A percentile compares a stretch with the other conserved stretches of the same genome.
phyloP scores from a whole-genome alignment of 225 moss, liverwort and hornwort species.

The Marchantia paleacea region DNA sequence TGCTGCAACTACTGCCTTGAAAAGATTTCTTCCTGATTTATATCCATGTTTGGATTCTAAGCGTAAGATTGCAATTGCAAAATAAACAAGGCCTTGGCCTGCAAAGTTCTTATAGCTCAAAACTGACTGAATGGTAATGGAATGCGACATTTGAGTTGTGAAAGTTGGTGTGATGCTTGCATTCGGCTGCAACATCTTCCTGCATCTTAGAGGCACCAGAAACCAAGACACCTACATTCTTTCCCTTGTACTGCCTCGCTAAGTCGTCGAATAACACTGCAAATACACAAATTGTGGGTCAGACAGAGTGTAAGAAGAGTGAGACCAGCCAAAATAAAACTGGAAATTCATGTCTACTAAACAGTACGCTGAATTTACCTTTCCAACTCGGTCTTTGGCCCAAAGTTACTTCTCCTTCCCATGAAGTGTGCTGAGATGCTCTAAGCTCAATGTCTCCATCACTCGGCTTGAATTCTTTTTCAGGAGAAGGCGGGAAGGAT shows the following conservation, averaged over 20 bases:
- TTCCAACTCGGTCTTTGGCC: slow-evolving; percentile 31
- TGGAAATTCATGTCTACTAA: neutral
- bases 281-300: neutral
- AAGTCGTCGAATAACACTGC: slow-evolving; percentile 23
- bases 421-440: neutral
- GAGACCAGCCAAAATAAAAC: neutral
- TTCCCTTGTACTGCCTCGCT: neutral
- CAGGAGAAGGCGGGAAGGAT: slow-evolving; percentile 9
- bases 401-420: slow-evolving; percentile 15
- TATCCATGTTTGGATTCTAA: no score
- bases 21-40: no score
- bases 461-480: neutral
- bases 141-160: slow-evolving; percentile 7
- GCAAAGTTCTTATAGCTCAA: slow-evolving; percentile 19
- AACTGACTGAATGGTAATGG: slow-evolving; percentile 39
- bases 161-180: slow-evolving; percentile 19
- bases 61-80: no score
- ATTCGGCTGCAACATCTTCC: slow-evolving; percentile 25
- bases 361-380: neutral
- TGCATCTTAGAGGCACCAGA: slow-evolving; percentile 28
- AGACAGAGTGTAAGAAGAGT: neutral
- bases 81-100: no score
- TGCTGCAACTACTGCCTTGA: no score
- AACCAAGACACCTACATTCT: slow-evolving; percentile 35
- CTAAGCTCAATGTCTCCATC: neutral